phyloP scores from a whole-genome alignment of 305 asterid species.

The Nicotiana rustica region DNA sequence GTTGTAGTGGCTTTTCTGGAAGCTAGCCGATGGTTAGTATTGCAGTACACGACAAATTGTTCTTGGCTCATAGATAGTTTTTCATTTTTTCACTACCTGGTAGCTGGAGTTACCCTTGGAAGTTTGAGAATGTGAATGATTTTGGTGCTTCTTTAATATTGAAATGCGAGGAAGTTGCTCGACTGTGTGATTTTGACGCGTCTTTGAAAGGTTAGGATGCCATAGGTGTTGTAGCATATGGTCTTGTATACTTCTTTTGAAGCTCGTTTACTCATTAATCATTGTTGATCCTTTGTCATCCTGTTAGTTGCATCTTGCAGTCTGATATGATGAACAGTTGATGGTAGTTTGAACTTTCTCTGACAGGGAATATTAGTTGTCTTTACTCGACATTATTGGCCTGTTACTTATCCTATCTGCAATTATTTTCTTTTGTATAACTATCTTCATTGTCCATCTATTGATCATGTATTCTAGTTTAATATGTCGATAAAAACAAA shows the following conservation, averaged over 20 bases:
- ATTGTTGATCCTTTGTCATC: neutral
- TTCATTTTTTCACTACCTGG: conserved; percentile 18
- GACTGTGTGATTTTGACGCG: neutral
- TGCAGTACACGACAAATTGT: neutral
- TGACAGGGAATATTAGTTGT: neutral
- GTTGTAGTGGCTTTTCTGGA: neutral
- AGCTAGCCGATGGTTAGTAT: neutral
- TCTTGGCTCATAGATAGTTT: neutral
- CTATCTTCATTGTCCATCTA: neutral
- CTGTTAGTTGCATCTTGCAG: neutral
- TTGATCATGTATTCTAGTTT: conserved; percentile 16
- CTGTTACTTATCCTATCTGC: conserved; percentile 8
- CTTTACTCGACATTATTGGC: neutral
- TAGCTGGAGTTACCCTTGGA: neutral
- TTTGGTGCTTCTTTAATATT: conserved; percentile 12
- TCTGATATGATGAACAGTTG: neutral
- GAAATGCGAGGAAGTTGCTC: neutral
- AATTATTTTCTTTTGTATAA: neutral
- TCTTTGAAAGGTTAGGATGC: conserved; percentile 23
- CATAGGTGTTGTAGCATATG: neutral
- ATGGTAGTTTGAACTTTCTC: conserved; percentile 10
- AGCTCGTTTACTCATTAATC: neutral
- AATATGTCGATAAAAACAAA: conserved; percentile 18
- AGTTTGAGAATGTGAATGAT: neutral
- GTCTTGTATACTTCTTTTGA: conserved; percentile 21